phyloP scores from a whole-genome alignment of 176 grass and related monocot genomes.

The Eragrostis nindensis region DNA sequence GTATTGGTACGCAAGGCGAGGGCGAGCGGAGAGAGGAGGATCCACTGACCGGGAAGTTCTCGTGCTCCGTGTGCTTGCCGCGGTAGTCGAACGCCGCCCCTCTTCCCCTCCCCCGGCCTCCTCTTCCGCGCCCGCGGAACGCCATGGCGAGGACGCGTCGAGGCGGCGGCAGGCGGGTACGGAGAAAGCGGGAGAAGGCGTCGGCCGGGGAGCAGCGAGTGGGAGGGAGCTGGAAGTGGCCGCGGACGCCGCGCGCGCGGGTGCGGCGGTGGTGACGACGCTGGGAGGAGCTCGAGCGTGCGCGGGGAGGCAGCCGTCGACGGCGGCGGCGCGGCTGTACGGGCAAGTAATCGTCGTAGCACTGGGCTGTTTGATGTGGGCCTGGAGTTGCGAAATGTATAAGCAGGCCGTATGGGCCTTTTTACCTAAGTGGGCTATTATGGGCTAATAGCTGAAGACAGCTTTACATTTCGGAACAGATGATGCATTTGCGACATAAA shows the following conservation, averaged over 20 bases:
- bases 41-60: constrained; percentile 51
- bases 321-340: neutral
- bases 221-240: neutral
- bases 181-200: neutral
- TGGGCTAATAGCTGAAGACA: too few species aligned
- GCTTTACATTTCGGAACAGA: too few species aligned
- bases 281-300: neutral
- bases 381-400: too few species aligned
- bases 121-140: constrained; percentile 48
- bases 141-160: constrained; percentile 20
- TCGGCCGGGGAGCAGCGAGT: neutral
- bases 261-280: neutral
- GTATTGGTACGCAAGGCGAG: neutral
- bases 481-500: too few species aligned
- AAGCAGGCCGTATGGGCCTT: too few species aligned
- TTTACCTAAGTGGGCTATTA: too few species aligned
- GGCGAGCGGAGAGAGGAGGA: neutral
- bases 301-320: neutral
- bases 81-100: neutral
- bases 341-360: neutral
- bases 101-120: constrained; percentile 36
- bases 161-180: neutral
- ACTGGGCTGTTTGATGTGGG: neutral
- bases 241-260: neutral
- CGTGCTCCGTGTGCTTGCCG: constrained; percentile 41